phyloP scores from a whole-genome alignment of 2,329 filamentous ascomycete genomes.

The Pyrenochaeta sp. region DNA sequence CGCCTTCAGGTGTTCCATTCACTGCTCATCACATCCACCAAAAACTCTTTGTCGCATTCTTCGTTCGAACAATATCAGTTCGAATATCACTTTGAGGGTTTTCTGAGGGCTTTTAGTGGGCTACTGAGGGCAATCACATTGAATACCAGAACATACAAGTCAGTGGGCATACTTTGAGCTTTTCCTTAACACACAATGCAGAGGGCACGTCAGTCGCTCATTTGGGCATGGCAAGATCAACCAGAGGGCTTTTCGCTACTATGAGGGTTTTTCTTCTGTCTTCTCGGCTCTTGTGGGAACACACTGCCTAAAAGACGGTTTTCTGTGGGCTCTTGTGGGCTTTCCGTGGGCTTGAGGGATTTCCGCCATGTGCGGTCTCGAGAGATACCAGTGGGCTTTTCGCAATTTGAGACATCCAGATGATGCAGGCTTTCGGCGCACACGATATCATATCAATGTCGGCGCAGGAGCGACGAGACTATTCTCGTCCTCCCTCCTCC shows the following conservation, averaged over 20 bases:
- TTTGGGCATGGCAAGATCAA: slow-evolving; percentile 46
- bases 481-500: slow-evolving; percentile 26
- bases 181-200: slow-evolving; percentile 52
- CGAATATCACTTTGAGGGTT: slow-evolving; percentile 40
- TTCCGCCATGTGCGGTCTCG: slow-evolving; percentile 48
- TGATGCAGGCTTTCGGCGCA: slow-evolving; percentile 46
- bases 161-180: slow-evolving; percentile 50
- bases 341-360: slow-evolving; percentile 56
- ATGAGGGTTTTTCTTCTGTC: slow-evolving; percentile 52
- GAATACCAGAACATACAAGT: slow-evolving; percentile 49
- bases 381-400: slow-evolving; percentile 55
- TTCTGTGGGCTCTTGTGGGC: slow-evolving; percentile 58
- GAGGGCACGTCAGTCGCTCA: slow-evolving; percentile 47
- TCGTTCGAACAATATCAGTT: slow-evolving; percentile 29
- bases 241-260: slow-evolving; percentile 51
- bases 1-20: slow-evolving; percentile 5
- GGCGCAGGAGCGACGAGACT: slow-evolving; percentile 35
- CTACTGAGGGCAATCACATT: slow-evolving; percentile 43
- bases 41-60: slow-evolving; percentile 28
- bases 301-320: slow-evolving; percentile 56
- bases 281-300: slow-evolving; percentile 64
- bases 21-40: slow-evolving; percentile 19
- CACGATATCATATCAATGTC: slow-evolving; percentile 18
- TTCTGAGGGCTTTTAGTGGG: slow-evolving; percentile 43
- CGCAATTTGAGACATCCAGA: slow-evolving; percentile 52